Evolutionary conservation across 1,139 yeast genomes (phyloP).

Genomic region (Protomyces inundatus): DNA sequence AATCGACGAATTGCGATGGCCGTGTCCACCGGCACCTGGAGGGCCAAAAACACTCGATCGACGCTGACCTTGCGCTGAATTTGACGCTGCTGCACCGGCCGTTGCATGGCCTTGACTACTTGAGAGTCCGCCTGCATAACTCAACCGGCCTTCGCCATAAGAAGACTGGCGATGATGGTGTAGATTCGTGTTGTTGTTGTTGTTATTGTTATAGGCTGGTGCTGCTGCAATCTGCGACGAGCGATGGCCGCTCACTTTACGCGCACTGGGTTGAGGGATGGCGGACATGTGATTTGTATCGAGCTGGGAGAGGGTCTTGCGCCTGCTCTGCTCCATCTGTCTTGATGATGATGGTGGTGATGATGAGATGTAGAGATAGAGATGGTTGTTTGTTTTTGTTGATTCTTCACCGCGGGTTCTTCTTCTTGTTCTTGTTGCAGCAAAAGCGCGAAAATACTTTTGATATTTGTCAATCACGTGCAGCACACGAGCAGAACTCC

Average conservation of each 20-base stretch:
- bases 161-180: slow-evolving; percentile 24
- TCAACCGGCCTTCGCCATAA: slow-evolving; percentile 22
- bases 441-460: too few relatives aligned
- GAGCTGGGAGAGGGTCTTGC: slow-evolving; percentile 22
- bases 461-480: too few relatives aligned
- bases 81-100: background rate
- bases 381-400: background rate
- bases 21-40: background rate
- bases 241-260: slow-evolving; percentile 2
- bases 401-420: background rate
- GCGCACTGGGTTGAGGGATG: slow-evolving; percentile 23
- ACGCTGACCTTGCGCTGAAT: slow-evolving; percentile 1
- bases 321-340: background rate
- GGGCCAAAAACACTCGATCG: slow-evolving; percentile 17
- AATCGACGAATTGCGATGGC: slow-evolving; percentile 20
- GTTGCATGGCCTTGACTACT: background rate
- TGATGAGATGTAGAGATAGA: background rate
- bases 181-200: slow-evolving; percentile 7
- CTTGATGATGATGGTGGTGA: background rate
- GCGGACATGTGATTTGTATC: slow-evolving; percentile 23
- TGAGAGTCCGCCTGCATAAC: slow-evolving; percentile 5
- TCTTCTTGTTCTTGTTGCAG: background rate
- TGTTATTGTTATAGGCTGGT: slow-evolving; percentile 4
- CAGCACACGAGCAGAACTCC: too few relatives aligned
- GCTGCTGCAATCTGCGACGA: slow-evolving; percentile 2